Conservation (phyloP, 371 early-diverging fungal genomes). For the Synchytrium microbalum region DNA sequence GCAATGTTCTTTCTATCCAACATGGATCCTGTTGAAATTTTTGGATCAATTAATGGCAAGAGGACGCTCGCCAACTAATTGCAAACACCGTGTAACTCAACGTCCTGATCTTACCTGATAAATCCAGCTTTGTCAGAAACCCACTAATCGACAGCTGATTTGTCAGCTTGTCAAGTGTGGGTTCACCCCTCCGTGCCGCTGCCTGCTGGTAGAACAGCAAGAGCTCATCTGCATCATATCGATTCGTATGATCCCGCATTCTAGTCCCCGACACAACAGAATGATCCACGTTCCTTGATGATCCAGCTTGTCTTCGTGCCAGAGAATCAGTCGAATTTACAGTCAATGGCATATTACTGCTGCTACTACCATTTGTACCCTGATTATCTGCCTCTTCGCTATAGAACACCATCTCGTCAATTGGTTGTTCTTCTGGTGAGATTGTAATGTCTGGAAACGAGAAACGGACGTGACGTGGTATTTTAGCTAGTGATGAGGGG, state of each 20-base stretch:
- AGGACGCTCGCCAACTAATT: too few species aligned
- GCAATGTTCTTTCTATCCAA: slow-evolving; percentile 38
- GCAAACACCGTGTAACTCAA: background rate
- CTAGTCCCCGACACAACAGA: background rate
- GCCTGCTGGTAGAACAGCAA: slow-evolving; percentile 12
- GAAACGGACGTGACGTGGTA: slow-evolving; percentile 15
- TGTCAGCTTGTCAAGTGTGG: slow-evolving; percentile 9
- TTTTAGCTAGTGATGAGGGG: background rate
- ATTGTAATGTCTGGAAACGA: slow-evolving; percentile 17
- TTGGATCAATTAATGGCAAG: background rate
- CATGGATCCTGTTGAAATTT: slow-evolving; percentile 17
- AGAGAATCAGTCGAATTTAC: background rate
- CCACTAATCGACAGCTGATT: slow-evolving; percentile 4
- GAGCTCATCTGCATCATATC: slow-evolving; percentile 3
- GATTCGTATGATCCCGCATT: background rate
- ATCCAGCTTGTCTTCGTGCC: background rate
- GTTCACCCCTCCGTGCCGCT: slow-evolving; percentile 2
- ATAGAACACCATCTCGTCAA: background rate
- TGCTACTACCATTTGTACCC: background rate
- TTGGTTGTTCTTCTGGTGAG: slow-evolving; percentile 4
- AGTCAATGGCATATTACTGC: background rate
- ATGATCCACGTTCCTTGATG: background rate
- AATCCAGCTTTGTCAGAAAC: slow-evolving; percentile 6
- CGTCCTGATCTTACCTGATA: background rate
- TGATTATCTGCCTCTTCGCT: background rate